Base-by-base conservation (phyloP, 2,329 filamentous ascomycete genomes). In the Beauveria medogensis region DNA sequence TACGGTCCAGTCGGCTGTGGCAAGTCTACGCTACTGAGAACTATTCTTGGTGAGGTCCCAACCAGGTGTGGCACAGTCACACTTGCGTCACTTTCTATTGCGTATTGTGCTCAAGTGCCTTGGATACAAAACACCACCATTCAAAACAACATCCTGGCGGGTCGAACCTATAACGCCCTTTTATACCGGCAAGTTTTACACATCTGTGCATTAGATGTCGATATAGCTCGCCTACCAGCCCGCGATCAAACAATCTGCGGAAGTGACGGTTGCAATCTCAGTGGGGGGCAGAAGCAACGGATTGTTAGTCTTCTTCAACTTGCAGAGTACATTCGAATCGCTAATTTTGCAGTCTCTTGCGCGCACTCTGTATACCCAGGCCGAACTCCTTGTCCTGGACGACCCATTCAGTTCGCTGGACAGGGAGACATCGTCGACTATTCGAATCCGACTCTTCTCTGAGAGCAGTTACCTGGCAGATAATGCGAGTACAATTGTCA, bases 101-200 rank as follows among this genome's bases (percentile, higher is more conserved):
- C 69, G 0, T 72, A 70, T 52, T 72, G 71, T 18, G 67, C 68
- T 3, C 70, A 72, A 57, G 69, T 68, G 2, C 66, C 70, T 0
- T 75, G 70, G 71, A 62, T 72, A 18, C 67, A 71, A 61, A 75
- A 75, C 24, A 70, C 66, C 0, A 70, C 69, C 0, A 67, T 76
- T 5, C 67, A 70, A 2, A 65, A 70, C 18, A 76, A 75, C 40
- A 73, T 77, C 8, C 59, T 73, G 5, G 73, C 70, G 0, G 66
- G 70, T 22, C 69, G 68, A 2, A 64, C 63, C 0, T 73, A 69
- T 46, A 71, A 77, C 3, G 65, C 65, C 0, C 16, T 54, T 0
- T 71, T 74, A 67, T 75, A 75, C 48, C 56, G 65, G 0, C 65
- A 63, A 2, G 71, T 76, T 0, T 30, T 75, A 3, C 62, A 69